A percentile compares a stretch with the other conserved stretches of the same genome.
phyloP scores from a whole-genome alignment of 768 basidiomycete genomes.

The Gloeostereum incarnatum region DNA sequence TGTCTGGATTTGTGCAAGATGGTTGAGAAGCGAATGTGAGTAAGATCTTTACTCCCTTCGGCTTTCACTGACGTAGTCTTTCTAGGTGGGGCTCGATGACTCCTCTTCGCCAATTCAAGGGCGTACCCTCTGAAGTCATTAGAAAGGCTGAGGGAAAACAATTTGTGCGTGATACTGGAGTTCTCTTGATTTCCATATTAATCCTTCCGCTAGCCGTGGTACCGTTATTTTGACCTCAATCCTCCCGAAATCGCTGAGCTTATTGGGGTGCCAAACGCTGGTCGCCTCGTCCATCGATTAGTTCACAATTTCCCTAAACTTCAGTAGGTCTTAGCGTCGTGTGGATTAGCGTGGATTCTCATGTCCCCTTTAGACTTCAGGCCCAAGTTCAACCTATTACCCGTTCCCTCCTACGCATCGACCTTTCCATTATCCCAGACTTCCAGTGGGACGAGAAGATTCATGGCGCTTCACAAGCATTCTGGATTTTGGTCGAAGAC shows the following conservation, averaged over 20 bases:
- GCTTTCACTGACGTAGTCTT: conserved; percentile 1
- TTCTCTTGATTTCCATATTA: conserved; percentile 1
- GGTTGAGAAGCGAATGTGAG: conserved; percentile 80
- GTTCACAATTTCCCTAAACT: conserved; percentile 97
- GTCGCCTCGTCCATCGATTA: conserved; percentile 81
- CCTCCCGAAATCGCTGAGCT: conserved; percentile 94
- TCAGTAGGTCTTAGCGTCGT: too few species aligned
- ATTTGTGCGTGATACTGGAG: conserved; percentile 54
- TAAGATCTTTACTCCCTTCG: conserved; percentile 3
- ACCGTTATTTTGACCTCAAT: conserved; percentile 56
- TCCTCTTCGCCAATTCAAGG: conserved; percentile 91
- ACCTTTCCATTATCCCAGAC: conserved; percentile 92
- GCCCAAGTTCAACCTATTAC: conserved; percentile 98
- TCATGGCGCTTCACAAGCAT: conserved; percentile 82
- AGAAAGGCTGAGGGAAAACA: conserved; percentile 95
- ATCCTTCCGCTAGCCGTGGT: conserved; percentile 61
- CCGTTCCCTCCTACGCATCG: conserved; percentile 83
- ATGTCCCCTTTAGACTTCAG: conserved; percentile 47
- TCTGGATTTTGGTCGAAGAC: conserved; percentile 92
- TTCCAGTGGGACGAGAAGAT: conserved; percentile 97
- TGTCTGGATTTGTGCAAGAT: conserved; percentile 94
- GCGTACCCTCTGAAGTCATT: conserved; percentile 77
- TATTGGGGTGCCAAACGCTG: conserved; percentile 89
- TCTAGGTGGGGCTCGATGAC: conserved; percentile 96
- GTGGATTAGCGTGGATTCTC: conserved; percentile 14